These are phyloP conservation scores for Phytophthora tentaculata DNA, from an alignment of 352 stramenopile genomes.

Conservation along the genomic window DNA sequence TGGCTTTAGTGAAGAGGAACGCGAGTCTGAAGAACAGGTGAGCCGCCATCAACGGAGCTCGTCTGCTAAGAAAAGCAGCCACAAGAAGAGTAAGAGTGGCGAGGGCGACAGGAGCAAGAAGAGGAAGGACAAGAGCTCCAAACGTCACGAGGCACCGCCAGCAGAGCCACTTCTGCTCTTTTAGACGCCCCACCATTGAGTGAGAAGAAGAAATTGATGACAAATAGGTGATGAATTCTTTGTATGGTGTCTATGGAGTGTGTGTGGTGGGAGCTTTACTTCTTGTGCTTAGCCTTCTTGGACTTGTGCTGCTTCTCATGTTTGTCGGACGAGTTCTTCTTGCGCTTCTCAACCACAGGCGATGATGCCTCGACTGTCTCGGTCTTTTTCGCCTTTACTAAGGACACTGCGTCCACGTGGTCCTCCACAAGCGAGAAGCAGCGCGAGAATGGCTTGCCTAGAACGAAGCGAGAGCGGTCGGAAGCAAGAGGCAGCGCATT, in stretches of 20 bases:
- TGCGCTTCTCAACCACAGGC: conserved; percentile 34
- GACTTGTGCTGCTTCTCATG: conserved; percentile 49
- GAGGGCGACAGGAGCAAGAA: conserved; percentile 51
- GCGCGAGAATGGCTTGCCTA: conserved; percentile 77
- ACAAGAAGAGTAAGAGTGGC: conserved; percentile 54
- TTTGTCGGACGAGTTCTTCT: conserved; percentile 45
- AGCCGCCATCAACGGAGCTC: conserved; percentile 37
- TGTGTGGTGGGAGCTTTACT: conserved; percentile 33
- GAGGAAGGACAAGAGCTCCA: conserved; percentile 55
- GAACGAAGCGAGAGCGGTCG: conserved; percentile 64
- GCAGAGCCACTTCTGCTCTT: conserved; percentile 80
- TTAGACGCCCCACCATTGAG: conserved; percentile 50
- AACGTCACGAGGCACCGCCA: conserved; percentile 47
- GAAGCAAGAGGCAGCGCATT: conserved; percentile 71
- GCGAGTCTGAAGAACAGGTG: conserved; percentile 33
- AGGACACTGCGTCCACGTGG: conserved; percentile 23
- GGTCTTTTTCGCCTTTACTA: conserved; percentile 19
- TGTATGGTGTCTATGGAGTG: conserved; percentile 40
- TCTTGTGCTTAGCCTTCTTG: conserved; percentile 68
- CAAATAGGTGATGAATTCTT: conserved; percentile 48
- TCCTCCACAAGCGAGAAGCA: conserved; percentile 79
- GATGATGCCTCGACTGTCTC: conserved; percentile 12
- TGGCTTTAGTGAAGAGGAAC: conserved; percentile 50
- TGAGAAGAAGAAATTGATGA: conserved; percentile 34
- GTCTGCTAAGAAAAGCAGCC: conserved; percentile 53